Base-by-base conservation (phyloP, 1,284 basidiomycete species). In the Puccinia polysora region DNA sequence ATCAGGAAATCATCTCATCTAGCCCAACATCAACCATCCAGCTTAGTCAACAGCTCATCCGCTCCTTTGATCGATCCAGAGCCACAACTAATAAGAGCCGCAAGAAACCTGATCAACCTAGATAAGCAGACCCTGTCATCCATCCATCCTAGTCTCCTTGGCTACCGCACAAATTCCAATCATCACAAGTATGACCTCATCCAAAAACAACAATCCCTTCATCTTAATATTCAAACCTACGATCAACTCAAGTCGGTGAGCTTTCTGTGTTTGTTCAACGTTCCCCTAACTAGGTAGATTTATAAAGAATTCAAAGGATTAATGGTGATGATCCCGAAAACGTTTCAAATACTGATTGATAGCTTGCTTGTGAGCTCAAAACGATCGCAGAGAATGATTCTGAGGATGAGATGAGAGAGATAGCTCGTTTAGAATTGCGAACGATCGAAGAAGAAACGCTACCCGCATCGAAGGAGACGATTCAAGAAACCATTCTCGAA, bases 401-500 rank as follows among this genome's bases (percentile, higher is more conserved):
- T 4, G 67, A 70, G 50, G 18, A 30, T 4, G 67, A 62, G 7
- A 59, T 70, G 58, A 36, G 67, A 20, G 43, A 70, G 14, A 70
- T 70, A 23, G 67, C 67, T 15, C n/a, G 23, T 4, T 34, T 15
- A 12, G 67, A 70, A 34, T 47, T 70, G 2, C 2, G 23, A 30
- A 47, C 49, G 49, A 34, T 40, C n/a, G n/a, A n/a, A 6, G 40
- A 36, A 28, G 45, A 60, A 34, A 23, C 20, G 7, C 14, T 38
- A 23, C 45, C 23, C 2, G 34, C 18, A 14, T 60, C 47, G 18
- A 23, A 45, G 5, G 36, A 34, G 28, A 2, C 20, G 1, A 12
- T 62, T 2, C 18, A 30, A 28, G 5, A n/a, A 10, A 40, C 83
- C 0, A 86, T 97, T 74, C 88, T 90, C 0, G 74, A 83, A 0